Conservation (phyloP, 2,329 filamentous ascomycete species). For the Diaporthe amygdali region DNA sequence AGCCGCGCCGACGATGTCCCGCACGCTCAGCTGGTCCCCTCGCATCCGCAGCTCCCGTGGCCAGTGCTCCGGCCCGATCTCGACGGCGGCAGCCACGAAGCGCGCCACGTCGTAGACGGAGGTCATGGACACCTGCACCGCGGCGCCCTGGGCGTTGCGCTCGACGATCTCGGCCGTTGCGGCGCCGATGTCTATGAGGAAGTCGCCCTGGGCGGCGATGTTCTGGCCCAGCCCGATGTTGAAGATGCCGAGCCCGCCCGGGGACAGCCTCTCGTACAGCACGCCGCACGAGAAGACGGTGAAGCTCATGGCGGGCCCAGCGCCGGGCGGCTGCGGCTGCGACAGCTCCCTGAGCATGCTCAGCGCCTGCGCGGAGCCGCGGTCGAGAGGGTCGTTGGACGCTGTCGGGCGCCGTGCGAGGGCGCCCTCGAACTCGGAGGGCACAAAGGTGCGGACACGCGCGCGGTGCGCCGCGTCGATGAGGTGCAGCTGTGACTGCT, state of each 20-base stretch:
- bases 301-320: constrained; percentile 62
- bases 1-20: constrained; percentile 60
- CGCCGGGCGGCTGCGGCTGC: constrained; percentile 34
- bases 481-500: constrained; percentile 69
- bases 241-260: constrained; percentile 65
- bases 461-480: constrained; percentile 73
- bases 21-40: constrained; percentile 68
- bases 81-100: constrained; percentile 74
- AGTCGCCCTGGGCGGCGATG: constrained; percentile 64
- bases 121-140: constrained; percentile 68
- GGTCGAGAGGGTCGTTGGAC: constrained; percentile 63
- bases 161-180: constrained; percentile 66
- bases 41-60: constrained; percentile 71
- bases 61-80: constrained; percentile 66
- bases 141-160: constrained; percentile 52
- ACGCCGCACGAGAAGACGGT: constrained; percentile 77
- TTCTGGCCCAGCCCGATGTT: constrained; percentile 63
- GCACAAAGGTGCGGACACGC: constrained; percentile 72
- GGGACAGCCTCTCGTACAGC: constrained; percentile 77
- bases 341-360: constrained; percentile 60
- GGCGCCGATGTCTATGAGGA: constrained; percentile 65
- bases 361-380: constrained; percentile 61
- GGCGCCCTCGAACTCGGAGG: constrained; percentile 76
- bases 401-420: constrained; percentile 55
- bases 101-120: constrained; percentile 72